phyloP scores from a whole-genome alignment of 1,284 basidiomycete genomes.

The Rhodotorula glutinis region DNA sequence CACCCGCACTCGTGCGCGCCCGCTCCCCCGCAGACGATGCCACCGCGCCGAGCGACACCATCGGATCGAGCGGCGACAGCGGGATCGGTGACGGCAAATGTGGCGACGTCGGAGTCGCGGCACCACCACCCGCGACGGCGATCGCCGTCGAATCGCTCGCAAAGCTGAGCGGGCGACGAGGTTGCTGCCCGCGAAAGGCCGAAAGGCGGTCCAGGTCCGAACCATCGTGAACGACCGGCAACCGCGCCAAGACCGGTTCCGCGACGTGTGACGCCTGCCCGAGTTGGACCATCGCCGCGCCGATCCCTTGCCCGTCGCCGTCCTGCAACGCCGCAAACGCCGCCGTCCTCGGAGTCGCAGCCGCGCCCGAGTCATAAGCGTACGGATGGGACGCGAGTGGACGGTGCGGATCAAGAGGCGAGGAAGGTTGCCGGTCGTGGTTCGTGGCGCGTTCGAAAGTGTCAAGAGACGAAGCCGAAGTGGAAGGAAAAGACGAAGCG shows the following conservation, averaged over 20 bases:
- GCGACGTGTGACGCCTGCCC: background rate
- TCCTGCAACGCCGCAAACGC: background rate
- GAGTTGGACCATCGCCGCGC: slow-evolving; percentile 4
- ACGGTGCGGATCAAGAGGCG: background rate
- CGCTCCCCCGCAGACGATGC: no score
- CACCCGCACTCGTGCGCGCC: no score
- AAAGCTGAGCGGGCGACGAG: background rate
- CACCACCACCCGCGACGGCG: slow-evolving; percentile 1
- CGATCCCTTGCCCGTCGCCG: slow-evolving; percentile 1
- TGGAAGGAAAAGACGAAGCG: background rate
- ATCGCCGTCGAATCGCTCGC: slow-evolving; percentile 7
- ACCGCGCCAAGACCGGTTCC: background rate
- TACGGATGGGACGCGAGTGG: background rate
- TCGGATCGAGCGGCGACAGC: background rate
- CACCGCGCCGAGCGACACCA: no score
- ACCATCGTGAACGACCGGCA: background rate
- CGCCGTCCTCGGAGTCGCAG: background rate
- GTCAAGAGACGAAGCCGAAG: background rate
- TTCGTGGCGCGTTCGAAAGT: background rate
- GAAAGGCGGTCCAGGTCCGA: no score
- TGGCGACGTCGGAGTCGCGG: no score
- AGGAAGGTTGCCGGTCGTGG: slow-evolving; percentile 3
- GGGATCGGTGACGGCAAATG: background rate
- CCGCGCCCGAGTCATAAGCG: background rate
- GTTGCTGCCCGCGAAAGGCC: no score